Evolutionary conservation across 345 rosid species (phyloP), one percentile per base, ranked within the genome.

Genomic region (Punica granatum): DNA sequence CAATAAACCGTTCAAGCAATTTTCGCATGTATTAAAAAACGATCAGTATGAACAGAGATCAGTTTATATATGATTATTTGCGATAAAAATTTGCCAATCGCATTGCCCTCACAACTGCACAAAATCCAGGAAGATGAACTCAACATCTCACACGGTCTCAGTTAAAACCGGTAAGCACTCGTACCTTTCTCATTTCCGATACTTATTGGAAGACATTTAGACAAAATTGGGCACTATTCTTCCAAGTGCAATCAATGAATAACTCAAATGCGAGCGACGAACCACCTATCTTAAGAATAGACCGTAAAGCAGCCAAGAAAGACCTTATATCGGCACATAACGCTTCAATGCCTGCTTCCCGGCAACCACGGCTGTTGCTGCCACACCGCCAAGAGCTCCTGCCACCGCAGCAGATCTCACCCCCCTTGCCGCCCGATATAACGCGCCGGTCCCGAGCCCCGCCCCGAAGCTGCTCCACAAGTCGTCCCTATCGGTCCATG

Each of bases 351-450:
- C 72, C 80, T 88, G 93, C 77, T 87, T 93, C 65, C 87, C 98
- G 0, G 92, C 86, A 32, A 89, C 97, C 33, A 74, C 90, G 0
- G 86, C 82, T 0, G 94, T 96, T 1, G 98, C 98, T 0, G 87
- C 94, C 30, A 85, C 13, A 0, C 97, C 98, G 32, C 98, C 97
- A n/a, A 93, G 79, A 10, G 96, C 98, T 13, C 98, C 98, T 0
- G 98, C 98, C 35, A 93, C 94, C 6, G 98, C 98, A 2, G 98
- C 98, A 7, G 97, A 90, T 75, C 97, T 83, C 31, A 87, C 79
- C 13, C 98, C 98, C 64, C 96, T 78, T 3, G 98, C 97, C 15
- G 98, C 98, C 70, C 94, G 77, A 60, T 77, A 90, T 2, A 93
- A 80, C 0, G 96, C 98, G 6, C 97, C 98, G 0, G 97, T 93